Conservation (phyloP, 768 basidiomycete species). For the Lactarius vividus region DNA sequence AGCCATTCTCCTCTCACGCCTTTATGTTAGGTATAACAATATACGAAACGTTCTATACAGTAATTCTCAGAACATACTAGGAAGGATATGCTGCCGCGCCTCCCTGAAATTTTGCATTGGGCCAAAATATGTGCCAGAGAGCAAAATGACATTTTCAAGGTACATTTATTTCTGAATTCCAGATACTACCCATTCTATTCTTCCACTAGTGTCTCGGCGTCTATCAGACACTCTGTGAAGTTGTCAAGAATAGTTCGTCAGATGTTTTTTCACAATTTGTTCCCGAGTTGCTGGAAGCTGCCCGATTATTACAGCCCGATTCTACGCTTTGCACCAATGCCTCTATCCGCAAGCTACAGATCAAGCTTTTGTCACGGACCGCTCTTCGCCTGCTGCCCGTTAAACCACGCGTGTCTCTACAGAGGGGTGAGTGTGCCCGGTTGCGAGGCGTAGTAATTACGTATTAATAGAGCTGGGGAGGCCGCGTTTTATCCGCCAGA, state of each 20-base stretch:
- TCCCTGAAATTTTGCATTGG: constrained; percentile 22
- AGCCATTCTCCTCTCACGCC: constrained; percentile 71
- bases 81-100: constrained; percentile 44
- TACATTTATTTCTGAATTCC: constrained; percentile 4
- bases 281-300: constrained; percentile 46
- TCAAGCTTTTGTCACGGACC: constrained; percentile 66
- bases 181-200: constrained; percentile 3
- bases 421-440: constrained; percentile 40
- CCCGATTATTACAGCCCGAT: constrained; percentile 42
- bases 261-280: constrained; percentile 49
- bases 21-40: constrained; percentile 66
- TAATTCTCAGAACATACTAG: constrained; percentile 36
- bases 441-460: background rate
- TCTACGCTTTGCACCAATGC: constrained; percentile 52
- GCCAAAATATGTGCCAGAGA: constrained; percentile 4
- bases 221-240: constrained; percentile 67
- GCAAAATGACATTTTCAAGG: constrained; percentile 23
- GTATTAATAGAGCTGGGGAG: constrained; percentile 13
- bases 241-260: constrained; percentile 60
- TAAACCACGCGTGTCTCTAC: constrained; percentile 36
- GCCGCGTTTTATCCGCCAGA: background rate
- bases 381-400: constrained; percentile 62
- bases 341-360: constrained; percentile 61
- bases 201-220: constrained; percentile 58
- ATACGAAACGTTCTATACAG: constrained; percentile 16